Evolutionary conservation across 116 monocot genomes (phyloP).

Genomic region (Phalaenopsis hybrid): DNA sequence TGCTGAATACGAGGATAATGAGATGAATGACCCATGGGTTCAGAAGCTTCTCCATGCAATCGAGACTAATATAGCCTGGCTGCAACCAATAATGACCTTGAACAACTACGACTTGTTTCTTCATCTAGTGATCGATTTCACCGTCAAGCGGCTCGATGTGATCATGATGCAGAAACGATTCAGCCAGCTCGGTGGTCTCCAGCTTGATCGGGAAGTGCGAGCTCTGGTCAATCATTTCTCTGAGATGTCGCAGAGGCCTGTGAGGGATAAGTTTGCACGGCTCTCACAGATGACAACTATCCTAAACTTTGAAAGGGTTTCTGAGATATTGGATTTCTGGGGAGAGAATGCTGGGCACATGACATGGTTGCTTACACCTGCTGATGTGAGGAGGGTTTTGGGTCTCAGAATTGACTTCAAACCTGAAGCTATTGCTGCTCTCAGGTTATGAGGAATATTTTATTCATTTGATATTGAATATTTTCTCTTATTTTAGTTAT

Average conservation of each 20-base stretch:
- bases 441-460: conserved; percentile 43
- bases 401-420: conserved; percentile 77
- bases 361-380: conserved; percentile 88
- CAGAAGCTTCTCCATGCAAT: conserved; percentile 73
- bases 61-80: conserved; percentile 58
- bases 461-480: too few relatives aligned
- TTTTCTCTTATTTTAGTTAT: too few relatives aligned
- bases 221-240: conserved; percentile 85
- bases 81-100: conserved; percentile 63
- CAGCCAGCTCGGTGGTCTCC: conserved; percentile 84
- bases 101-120: conserved; percentile 71
- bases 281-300: conserved; percentile 86
- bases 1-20: conserved; percentile 84
- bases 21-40: conserved; percentile 91
- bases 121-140: conserved; percentile 80
- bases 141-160: conserved; percentile 82
- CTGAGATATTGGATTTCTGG: conserved; percentile 94
- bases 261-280: conserved; percentile 82
- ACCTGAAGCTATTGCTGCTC: conserved; percentile 82
- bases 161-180: conserved; percentile 97
- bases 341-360: conserved; percentile 93
- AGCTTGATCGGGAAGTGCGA: conserved; percentile 82
- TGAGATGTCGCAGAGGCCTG: conserved; percentile 76
- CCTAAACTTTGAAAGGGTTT: conserved; percentile 79
- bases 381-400: conserved; percentile 79